Conservation (phyloP, 1,284 basidiomycete species). For the Cystobasidium sp. region DNA sequence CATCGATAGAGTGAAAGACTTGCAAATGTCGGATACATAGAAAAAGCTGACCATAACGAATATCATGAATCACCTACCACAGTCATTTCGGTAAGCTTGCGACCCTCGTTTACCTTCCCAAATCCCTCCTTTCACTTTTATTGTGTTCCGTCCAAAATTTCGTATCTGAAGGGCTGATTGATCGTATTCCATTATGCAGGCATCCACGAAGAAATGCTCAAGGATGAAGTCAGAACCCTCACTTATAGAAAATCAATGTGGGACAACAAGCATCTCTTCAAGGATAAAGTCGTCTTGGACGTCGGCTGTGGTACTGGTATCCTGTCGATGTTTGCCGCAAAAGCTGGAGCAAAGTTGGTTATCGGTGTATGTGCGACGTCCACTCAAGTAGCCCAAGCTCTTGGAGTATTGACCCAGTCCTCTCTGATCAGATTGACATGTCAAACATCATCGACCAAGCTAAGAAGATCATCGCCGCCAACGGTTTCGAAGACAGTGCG, state of each 20-base stretch:
- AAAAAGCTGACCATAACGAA: neutral
- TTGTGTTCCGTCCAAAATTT: constrained; percentile 5
- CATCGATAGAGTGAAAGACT: constrained; percentile 5
- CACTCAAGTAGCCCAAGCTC: constrained; percentile 6
- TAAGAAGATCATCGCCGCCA: constrained; percentile 92
- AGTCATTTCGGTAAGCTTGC: constrained; percentile 29
- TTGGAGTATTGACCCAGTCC: neutral
- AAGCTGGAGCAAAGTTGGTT: constrained; percentile 94
- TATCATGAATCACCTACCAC: neutral
- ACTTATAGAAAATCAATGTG: constrained; percentile 94
- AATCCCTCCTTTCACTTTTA: neutral
- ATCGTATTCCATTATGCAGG: constrained; percentile 17
- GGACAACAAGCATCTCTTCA: constrained; percentile 94
- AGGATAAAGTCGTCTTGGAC: constrained; percentile 93
- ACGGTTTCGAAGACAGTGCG: constrained; percentile 92
- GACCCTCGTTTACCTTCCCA: neutral
- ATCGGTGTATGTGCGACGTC: constrained; percentile 70
- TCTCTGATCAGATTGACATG: constrained; percentile 85
- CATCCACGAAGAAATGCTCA: constrained; percentile 99
- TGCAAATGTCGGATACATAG: constrained; percentile 9
- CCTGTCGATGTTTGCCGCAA: constrained; percentile 98
- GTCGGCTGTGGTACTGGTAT: constrained; percentile 99
- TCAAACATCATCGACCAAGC: constrained; percentile 99
- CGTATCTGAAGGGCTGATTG: constrained; percentile 8
- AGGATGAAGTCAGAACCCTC: constrained; percentile 92